Evolutionary conservation across 306 rosid species (phyloP).

Genomic region (Carpinus viminea): DNA sequence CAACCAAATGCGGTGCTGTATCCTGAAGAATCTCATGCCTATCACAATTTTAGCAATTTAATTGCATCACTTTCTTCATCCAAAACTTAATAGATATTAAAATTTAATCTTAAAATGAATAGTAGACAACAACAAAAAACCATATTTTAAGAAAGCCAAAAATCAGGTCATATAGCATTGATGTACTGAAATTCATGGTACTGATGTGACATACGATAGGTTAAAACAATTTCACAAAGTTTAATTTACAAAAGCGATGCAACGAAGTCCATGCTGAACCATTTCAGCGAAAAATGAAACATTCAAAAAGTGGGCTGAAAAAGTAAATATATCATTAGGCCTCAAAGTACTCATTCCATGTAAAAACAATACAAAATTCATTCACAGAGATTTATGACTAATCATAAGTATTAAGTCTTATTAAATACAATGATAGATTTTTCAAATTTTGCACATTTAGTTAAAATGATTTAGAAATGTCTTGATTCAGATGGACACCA

Average conservation of each 20-base stretch:
- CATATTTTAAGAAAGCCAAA: slow-evolving; percentile 23
- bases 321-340: slow-evolving; percentile 20
- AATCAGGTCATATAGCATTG: slow-evolving; percentile 17
- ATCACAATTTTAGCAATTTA: slow-evolving; percentile 32
- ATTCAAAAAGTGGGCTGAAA: slow-evolving; percentile 74
- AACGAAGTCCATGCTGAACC: slow-evolving; percentile 98
- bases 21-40: slow-evolving; percentile 89
- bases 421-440: neutral
- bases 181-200: slow-evolving; percentile 32
- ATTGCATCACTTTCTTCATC: slow-evolving; percentile 24
- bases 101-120: too few relatives aligned
- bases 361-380: slow-evolving; percentile 8
- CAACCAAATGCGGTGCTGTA: slow-evolving; percentile 67
- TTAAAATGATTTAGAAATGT: neutral
- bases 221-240: slow-evolving; percentile 85
- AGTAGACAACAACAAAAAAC: neutral
- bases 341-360: slow-evolving; percentile 26
- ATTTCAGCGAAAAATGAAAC: slow-evolving; percentile 84
- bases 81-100: too few relatives aligned
- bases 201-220: slow-evolving; percentile 69
- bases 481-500: neutral
- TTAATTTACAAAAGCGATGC: slow-evolving; percentile 90
- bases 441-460: neutral
- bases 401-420: neutral
- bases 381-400: slow-evolving; percentile 2